phyloP scores from a whole-genome alignment of 2,329 filamentous ascomycete genomes.

The Clonostachys chloroleuca region DNA sequence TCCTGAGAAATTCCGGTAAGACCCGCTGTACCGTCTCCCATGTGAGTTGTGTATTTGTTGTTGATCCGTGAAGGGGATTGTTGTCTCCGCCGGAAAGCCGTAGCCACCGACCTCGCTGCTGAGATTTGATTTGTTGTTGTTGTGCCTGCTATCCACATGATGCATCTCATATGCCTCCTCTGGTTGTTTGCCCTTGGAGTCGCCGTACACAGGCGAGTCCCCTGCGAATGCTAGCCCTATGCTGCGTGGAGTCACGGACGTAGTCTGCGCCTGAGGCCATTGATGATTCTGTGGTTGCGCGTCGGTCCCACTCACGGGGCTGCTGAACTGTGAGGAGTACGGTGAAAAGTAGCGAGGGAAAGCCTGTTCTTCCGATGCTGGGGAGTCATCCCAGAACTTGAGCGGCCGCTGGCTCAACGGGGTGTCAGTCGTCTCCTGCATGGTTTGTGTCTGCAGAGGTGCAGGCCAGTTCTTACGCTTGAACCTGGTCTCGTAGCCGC shows the following conservation, averaged over 20 bases:
- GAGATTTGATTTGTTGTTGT: not conserved
- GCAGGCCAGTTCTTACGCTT: conserved; percentile 14
- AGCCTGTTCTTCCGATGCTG: conserved; percentile 28
- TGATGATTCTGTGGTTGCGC: conserved; percentile 27
- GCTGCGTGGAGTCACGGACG: conserved; percentile 24
- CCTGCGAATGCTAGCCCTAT: conserved; percentile 40
- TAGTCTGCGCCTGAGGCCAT: conserved; percentile 12
- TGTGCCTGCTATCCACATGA: conserved; percentile 24
- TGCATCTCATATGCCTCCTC: conserved; percentile 33
- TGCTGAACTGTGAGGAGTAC: conserved; percentile 55
- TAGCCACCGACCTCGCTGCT: not conserved
- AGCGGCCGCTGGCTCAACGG: conserved; percentile 34
- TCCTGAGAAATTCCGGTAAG: not conserved
- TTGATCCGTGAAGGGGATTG: not conserved
- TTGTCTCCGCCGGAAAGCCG: not conserved
- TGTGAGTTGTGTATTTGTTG: not conserved
- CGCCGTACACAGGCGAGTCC: conserved; percentile 8
- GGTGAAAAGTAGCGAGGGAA: conserved; percentile 52
- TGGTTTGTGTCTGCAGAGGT: conserved; percentile 1
- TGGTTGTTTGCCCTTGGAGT: conserved; percentile 5
- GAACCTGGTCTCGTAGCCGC: conserved; percentile 32
- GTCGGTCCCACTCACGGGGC: conserved; percentile 44
- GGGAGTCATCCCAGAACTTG: conserved; percentile 46
- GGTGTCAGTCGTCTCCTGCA: conserved; percentile 10
- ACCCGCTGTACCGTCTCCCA: not conserved